Conservation (phyloP, 1,284 basidiomycete genomes). For the Heterobasidion parviporum region DNA sequence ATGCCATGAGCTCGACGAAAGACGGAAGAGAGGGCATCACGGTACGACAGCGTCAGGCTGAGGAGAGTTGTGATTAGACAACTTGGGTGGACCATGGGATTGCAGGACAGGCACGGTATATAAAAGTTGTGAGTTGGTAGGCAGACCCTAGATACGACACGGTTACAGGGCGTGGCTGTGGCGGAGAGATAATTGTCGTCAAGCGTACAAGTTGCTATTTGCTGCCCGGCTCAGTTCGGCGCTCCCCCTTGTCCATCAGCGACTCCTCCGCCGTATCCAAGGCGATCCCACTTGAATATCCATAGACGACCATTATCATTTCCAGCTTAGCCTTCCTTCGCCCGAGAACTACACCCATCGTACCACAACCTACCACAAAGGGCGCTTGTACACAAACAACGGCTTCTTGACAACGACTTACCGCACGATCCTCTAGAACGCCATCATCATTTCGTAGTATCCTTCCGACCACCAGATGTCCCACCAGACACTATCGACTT, state of each 20-base stretch:
- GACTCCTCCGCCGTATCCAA: background rate
- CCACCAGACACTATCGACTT: background rate
- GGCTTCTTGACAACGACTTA: background rate
- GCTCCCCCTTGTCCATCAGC: constrained; percentile 6
- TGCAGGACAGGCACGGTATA: constrained; percentile 6
- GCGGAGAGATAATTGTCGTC: constrained; percentile 9
- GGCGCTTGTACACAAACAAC: background rate
- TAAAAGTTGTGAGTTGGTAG: constrained; percentile 3
- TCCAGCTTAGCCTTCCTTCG: background rate
- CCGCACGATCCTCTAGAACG: background rate
- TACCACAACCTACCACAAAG: background rate
- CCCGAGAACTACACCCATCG: too few relatives aligned
- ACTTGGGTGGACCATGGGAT: constrained; percentile 6
- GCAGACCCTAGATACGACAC: constrained; percentile 4
- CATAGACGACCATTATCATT: background rate
- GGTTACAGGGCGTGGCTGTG: constrained; percentile 6
- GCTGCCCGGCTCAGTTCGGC: constrained; percentile 6
- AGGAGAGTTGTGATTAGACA: constrained; percentile 8
- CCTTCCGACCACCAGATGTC: background rate
- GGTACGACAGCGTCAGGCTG: constrained; percentile 4
- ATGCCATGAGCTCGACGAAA: constrained; percentile 76
- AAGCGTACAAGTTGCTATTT: constrained; percentile 7
- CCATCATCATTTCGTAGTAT: background rate
- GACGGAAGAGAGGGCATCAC: constrained; percentile 66
- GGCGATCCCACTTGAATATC: background rate